Evolutionary conservation across 1,284 basidiomycete species (phyloP), one percentile per base, ranked within the genome.

Genomic region (Tausonia pullulans): DNA sequence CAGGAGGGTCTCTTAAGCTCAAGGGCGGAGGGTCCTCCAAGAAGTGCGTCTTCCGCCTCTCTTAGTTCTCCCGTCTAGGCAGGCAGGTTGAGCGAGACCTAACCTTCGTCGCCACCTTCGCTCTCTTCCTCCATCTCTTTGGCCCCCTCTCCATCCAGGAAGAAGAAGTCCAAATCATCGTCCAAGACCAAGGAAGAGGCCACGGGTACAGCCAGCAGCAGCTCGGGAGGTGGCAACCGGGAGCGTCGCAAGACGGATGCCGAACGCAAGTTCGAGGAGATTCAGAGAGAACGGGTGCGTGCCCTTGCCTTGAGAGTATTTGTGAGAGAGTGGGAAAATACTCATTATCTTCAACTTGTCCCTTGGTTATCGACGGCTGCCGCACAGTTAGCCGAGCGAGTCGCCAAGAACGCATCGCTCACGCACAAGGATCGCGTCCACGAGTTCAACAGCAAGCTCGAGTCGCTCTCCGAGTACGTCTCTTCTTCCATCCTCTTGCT

Each of bases 371-470:
- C 9, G 41, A 0, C 8, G 44, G 49, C 6, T 9, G 40, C 46
- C 27, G 16, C n/a, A n/a, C 66, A 93, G 90, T 82, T 95, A 66
- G 82, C 84, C n/a, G 84, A 87, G 68, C 84, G 84, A 70, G 89
- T 94, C 40, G 82, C 83, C 45, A 90, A 86, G 75, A 76, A 89
- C 71, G 94, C 94, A 0, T 80, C 81, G 70, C 88, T 87, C 77
- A 91, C 90, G 8, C 95, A 98, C 78, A 97, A 97, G 78, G 95
- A 98, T 68, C 86, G 93, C 59, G 93, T 98, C 39, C 85, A 84
- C 67, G 89, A 93, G 72, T 90, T 93, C 73, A 98, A 98, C 74
- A 74, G 82, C 45, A 90, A 96, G 73, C 80, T 98, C 6, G 93
- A 94, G 74, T 79, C 83, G 60, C 82, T 96, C 66, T 88, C 87